Evolutionary conservation across 176 grass and related monocot genomes (phyloP).

Genomic region (Otatea glauca): DNA sequence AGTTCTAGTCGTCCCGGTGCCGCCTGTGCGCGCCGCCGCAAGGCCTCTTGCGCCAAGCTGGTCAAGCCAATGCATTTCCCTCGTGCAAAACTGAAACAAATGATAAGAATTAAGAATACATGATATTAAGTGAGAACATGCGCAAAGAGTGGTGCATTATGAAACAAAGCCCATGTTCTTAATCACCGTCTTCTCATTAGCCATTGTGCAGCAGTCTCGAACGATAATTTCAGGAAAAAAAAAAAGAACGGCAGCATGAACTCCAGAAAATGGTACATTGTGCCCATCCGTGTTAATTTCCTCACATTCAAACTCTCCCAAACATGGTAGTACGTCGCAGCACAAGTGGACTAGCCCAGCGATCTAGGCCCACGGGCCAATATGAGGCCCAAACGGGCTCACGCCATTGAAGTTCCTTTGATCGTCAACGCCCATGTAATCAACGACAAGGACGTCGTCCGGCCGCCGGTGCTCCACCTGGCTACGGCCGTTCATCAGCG

Average conservation of each 20-base stretch:
- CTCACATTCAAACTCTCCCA: not conserved
- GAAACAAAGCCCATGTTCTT: not conserved
- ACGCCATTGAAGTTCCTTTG: constrained; percentile 1
- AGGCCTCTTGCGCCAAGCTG: no score
- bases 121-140: no score
- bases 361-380: constrained; percentile 39
- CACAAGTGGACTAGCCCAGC: not conserved
- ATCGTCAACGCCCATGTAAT: constrained; percentile 64
- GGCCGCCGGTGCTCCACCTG: not conserved
- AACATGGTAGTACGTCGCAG: not conserved
- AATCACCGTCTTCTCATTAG: not conserved
- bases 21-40: no score
- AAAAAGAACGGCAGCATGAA: not conserved
- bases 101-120: no score
- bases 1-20: no score
- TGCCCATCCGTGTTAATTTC: not conserved
- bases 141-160: no score
- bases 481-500: not conserved
- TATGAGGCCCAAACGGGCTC: constrained; percentile 21
- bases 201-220: not conserved
- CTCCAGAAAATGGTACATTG: not conserved
- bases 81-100: no score
- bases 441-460: constrained; percentile 47
- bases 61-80: no score
- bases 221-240: not conserved